These are phyloP conservation scores for Nakataea oryzae DNA, from an alignment of 2,329 filamentous ascomycete species.

Conservation along the genomic window DNA sequence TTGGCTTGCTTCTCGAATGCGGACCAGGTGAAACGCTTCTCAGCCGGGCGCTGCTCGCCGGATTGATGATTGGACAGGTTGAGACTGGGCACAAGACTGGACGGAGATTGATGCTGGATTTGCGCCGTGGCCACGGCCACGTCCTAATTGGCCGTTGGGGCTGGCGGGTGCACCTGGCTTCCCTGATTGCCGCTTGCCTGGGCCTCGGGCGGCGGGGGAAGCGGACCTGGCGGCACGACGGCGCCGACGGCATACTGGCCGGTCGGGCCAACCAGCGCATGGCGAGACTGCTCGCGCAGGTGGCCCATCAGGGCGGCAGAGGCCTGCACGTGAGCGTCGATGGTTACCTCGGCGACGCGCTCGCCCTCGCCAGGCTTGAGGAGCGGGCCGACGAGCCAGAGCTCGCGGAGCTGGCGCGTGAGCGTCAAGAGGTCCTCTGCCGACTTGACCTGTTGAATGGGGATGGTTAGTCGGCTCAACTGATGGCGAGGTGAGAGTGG, in stretches of 20 bases:
- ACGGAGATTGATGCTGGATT: too few species aligned
- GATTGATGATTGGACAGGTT: too few species aligned
- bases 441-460: constrained; percentile 23
- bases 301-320: constrained; percentile 22
- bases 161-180: background rate
- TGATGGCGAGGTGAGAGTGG: background rate
- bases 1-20: too few species aligned
- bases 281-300: constrained; percentile 15
- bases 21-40: too few species aligned
- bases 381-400: constrained; percentile 38
- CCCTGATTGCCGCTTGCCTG: background rate
- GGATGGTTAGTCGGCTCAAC: background rate
- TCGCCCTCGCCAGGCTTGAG: constrained; percentile 30
- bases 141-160: background rate
- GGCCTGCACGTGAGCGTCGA: constrained; percentile 23
- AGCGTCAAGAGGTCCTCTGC: constrained; percentile 33
- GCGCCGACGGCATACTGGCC: constrained; percentile 11
- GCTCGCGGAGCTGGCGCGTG: constrained; percentile 35
- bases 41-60: too few species aligned
- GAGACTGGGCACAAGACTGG: too few species aligned
- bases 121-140: background rate
- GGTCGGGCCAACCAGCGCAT: constrained; percentile 9
- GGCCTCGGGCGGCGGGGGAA: background rate
- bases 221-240: constrained; percentile 1
- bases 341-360: constrained; percentile 20